These are phyloP conservation scores for Amaranthus hypochondriacus DNA, from an alignment of 148 eudicot genomes.

Conservation along the genomic window DNA sequence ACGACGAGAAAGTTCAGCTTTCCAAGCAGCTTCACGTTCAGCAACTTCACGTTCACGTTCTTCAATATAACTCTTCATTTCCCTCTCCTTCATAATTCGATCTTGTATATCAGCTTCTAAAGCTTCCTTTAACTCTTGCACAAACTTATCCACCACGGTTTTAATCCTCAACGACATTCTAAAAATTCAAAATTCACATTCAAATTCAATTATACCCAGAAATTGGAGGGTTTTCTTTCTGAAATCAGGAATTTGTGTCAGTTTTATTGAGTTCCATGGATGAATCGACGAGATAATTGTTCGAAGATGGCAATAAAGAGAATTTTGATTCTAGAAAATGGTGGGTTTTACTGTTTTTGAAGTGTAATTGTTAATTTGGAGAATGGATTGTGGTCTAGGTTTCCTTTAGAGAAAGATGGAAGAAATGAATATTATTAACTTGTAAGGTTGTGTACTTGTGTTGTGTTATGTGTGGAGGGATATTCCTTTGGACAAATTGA, in stretches of 20 bases:
- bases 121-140: slow-evolving; percentile 89
- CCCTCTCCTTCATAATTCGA: slow-evolving; percentile 94
- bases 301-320: neutral
- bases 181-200: neutral
- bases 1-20: slow-evolving; percentile 96
- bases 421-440: neutral
- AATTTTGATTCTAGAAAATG: neutral
- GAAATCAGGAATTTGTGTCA: neutral
- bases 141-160: slow-evolving; percentile 89
- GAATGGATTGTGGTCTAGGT: neutral
- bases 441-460: neutral
- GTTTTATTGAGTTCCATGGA: neutral
- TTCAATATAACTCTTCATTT: slow-evolving; percentile 95
- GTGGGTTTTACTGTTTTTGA: neutral
- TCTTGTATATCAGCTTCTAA: slow-evolving; percentile 92
- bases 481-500: slow-evolving; percentile 12
- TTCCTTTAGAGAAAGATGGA: neutral
- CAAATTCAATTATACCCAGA: neutral
- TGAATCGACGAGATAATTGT: neutral
- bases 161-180: slow-evolving; percentile 79
- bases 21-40: slow-evolving; percentile 99
- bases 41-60: slow-evolving; percentile 96
- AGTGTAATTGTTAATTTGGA: neutral
- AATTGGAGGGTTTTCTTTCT: neutral
- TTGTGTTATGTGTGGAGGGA: neutral